A percentile compares a stretch with the other conserved stretches of the same genome.
phyloP scores from a whole-genome alignment of 768 basidiomycete species.

The Lactifluus echinatus region DNA sequence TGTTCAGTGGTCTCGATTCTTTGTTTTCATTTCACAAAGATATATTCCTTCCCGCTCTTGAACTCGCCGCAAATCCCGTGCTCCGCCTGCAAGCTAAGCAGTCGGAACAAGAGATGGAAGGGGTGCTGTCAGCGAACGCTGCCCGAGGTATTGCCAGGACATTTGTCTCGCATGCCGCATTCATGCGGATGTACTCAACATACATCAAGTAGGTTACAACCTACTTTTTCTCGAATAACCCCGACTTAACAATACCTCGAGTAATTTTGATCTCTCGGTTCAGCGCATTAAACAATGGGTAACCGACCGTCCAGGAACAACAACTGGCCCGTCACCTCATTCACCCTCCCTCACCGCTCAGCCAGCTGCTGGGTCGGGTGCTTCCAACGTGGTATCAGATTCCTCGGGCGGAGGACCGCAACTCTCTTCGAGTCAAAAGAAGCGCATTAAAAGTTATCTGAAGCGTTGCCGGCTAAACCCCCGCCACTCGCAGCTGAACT shows the following conservation, averaged over 20 bases:
- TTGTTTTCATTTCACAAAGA: slow-evolving; percentile 89
- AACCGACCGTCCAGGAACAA: slow-evolving; percentile 40
- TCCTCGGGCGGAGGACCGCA: slow-evolving; percentile 41
- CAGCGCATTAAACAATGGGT: slow-evolving; percentile 85
- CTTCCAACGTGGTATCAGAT: slow-evolving; percentile 32
- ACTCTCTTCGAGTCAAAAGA: slow-evolving; percentile 73
- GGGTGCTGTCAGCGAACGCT: slow-evolving; percentile 61
- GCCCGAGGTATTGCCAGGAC: slow-evolving; percentile 79
- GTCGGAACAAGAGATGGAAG: slow-evolving; percentile 54
- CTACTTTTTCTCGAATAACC: not conserved
- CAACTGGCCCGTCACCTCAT: slow-evolving; percentile 33
- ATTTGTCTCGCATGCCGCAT: slow-evolving; percentile 90
- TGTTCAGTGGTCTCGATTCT: slow-evolving; percentile 85
- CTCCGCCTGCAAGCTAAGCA: slow-evolving; percentile 41
- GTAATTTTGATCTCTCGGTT: slow-evolving; percentile 91
- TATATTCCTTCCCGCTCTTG: slow-evolving; percentile 86
- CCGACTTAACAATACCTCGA: slow-evolving; percentile 27
- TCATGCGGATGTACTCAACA: slow-evolving; percentile 97
- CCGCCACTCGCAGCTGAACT: slow-evolving; percentile 84
- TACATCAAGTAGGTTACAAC: slow-evolving; percentile 79
- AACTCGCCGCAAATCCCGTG: slow-evolving; percentile 64
- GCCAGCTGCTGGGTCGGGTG: slow-evolving; percentile 29
- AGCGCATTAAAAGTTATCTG: slow-evolving; percentile 80
- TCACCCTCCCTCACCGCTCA: slow-evolving; percentile 50
- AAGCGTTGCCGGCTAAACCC: slow-evolving; percentile 88